These are phyloP conservation scores for Trichophyton benhamiae DNA, from an alignment of 2,329 filamentous ascomycete species.

Conservation along the genomic window DNA sequence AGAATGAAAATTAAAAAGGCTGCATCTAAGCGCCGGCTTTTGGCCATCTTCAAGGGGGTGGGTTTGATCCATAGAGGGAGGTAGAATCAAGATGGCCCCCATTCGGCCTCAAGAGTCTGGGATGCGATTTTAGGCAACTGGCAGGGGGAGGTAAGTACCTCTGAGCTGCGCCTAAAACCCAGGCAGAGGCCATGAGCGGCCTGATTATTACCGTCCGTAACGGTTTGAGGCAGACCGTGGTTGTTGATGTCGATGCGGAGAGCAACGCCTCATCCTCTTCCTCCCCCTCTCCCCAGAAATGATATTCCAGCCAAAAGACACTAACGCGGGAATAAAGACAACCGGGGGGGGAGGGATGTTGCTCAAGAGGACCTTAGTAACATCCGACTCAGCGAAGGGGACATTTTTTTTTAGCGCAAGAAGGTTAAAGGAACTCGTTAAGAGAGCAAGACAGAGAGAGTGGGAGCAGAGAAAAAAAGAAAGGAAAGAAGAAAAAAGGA, in stretches of 20 bases:
- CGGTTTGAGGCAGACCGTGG: neutral
- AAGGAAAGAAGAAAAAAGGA: neutral
- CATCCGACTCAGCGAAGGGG: neutral
- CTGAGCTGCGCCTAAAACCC: neutral
- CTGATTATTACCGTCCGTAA: neutral
- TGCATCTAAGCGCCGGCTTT: constrained; percentile 5
- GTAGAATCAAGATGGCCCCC: constrained; percentile 3
- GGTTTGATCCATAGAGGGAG: neutral
- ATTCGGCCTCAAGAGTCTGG: neutral
- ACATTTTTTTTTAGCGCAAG: neutral
- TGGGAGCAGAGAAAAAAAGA: neutral
- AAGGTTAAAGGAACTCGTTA: constrained; percentile 1
- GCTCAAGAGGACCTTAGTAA: neutral
- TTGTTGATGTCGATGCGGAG: neutral
- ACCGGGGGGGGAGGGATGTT: neutral
- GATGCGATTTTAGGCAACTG: neutral
- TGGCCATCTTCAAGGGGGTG: neutral
- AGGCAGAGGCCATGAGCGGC: neutral
- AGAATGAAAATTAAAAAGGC: constrained; percentile 6
- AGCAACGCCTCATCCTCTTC: neutral
- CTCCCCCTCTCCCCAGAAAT: neutral
- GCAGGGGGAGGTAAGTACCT: neutral
- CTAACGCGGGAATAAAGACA: neutral
- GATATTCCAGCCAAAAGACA: neutral
- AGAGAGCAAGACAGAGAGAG: neutral